Conservation (phyloP, 495 filamentous ascomycete genomes). For the Haplographium delicatum region DNA sequence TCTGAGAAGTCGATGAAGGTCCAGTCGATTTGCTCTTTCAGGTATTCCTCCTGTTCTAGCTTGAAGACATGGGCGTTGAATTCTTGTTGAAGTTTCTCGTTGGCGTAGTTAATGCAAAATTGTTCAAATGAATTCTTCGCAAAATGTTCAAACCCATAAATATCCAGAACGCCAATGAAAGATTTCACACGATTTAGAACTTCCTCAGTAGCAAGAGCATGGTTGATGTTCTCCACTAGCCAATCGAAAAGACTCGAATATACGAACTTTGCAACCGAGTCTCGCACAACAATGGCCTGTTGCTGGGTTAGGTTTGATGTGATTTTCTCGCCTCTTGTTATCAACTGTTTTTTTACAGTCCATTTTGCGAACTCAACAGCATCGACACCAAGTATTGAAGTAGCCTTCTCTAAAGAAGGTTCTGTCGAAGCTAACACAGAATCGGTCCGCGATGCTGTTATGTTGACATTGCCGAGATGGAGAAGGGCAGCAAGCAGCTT, state of each 20-base stretch:
- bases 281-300: conserved; percentile 89
- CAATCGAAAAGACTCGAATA: conserved; percentile 99
- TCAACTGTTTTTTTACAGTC: conserved; percentile 98
- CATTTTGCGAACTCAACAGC: conserved; percentile 88
- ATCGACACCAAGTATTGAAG: conserved; percentile 84
- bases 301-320: conserved; percentile 92
- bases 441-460: conserved; percentile 82
- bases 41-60: conserved; percentile 97
- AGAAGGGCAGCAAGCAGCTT: conserved; percentile 85
- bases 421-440: conserved; percentile 77
- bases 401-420: conserved; percentile 74
- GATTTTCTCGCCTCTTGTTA: conserved; percentile 96
- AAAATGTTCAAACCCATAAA: conserved; percentile 99
- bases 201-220: conserved; percentile 81
- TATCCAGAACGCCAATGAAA: conserved; percentile 99
- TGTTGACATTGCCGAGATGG: conserved; percentile 94
- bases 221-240: conserved; percentile 94
- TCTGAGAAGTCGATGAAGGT: conserved; percentile 99
- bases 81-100: conserved; percentile 98
- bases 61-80: conserved; percentile 99
- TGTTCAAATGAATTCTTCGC: conserved; percentile 99
- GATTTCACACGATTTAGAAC: conserved; percentile 74
- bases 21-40: conserved; percentile 96
- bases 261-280: conserved; percentile 97
- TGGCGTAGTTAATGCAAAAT: conserved; percentile 99